A percentile compares a stretch with the other conserved stretches of the same genome.
These are phyloP conservation scores for Leccinum barrowsii DNA, from an alignment of 768 basidiomycete genomes.

Conservation along the genomic window DNA sequence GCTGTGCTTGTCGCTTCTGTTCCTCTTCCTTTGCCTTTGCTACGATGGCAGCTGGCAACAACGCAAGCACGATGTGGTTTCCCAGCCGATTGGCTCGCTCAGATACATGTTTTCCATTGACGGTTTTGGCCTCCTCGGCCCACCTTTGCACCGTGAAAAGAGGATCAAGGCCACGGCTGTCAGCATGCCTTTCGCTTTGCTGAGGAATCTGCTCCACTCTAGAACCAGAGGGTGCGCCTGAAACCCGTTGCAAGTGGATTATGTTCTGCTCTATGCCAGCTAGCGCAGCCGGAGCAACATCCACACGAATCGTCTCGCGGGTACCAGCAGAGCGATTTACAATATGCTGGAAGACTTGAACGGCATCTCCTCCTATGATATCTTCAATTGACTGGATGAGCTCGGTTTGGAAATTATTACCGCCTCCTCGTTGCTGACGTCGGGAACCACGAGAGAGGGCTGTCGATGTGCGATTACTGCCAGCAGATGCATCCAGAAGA, in stretches of 20 bases:
- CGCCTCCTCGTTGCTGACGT: conserved; percentile 53
- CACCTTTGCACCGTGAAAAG: conserved; percentile 82
- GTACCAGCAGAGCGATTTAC: conserved; percentile 57
- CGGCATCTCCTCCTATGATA: conserved; percentile 75
- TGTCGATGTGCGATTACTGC: conserved; percentile 41
- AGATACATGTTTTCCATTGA: conserved; percentile 69
- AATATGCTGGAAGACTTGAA: conserved; percentile 82
- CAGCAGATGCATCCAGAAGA: conserved; percentile 58
- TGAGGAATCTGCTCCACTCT: conserved; percentile 56
- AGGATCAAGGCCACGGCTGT: conserved; percentile 60
- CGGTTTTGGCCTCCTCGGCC: conserved; percentile 82
- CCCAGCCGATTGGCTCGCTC: conserved; percentile 64
- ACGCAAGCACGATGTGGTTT: conserved; percentile 67
- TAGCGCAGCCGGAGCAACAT: conserved; percentile 64
- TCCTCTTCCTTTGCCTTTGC: conserved; percentile 44
- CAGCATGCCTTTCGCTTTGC: conserved; percentile 43
- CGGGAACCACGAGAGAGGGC: conserved; percentile 48
- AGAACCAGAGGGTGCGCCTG: conserved; percentile 48
- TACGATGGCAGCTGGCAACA: conserved; percentile 79
- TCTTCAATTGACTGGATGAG: conserved; percentile 77
- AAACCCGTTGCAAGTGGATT: conserved; percentile 45
- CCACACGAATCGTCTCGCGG: conserved; percentile 71
- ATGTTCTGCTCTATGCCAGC: conserved; percentile 57
- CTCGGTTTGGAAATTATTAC: conserved; percentile 46
- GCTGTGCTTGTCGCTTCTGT: conserved; percentile 42